Percentiles rank a stretch among this genome's conserved stretches.
Conservation (phyloP, 306 rosid genomes). For the Prunus persica region DNA sequence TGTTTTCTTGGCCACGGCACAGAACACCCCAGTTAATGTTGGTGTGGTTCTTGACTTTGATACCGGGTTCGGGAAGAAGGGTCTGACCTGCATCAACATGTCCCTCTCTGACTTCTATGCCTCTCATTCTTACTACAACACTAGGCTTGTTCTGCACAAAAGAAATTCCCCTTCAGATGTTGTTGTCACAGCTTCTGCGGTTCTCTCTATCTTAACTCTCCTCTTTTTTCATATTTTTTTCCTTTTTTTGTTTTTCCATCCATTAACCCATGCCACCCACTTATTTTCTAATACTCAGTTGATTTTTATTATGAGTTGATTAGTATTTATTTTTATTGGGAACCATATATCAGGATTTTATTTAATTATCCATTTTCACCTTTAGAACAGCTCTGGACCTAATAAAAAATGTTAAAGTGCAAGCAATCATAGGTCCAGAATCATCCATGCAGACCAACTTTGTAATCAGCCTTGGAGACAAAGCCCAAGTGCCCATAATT, state of each 20-base stretch:
- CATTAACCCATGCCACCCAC: background rate
- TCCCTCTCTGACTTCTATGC: constrained; percentile 34
- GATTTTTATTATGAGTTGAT: too few species aligned
- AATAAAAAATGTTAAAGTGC: constrained; percentile 19
- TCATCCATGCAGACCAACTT: constrained; percentile 47
- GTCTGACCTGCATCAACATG: constrained; percentile 34
- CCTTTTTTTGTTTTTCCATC: background rate
- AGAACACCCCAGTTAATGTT: constrained; percentile 20
- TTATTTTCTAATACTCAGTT: background rate
- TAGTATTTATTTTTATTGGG: too few species aligned
- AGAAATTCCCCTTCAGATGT: constrained; percentile 10
- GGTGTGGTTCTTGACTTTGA: constrained; percentile 26
- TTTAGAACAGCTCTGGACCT: constrained; percentile 17
- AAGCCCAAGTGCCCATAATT: constrained; percentile 48
- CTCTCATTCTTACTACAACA: constrained; percentile 5
- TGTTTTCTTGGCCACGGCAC: background rate
- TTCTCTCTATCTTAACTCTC: background rate
- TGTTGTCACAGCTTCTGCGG: constrained; percentile 16
- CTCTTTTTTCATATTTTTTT: background rate
- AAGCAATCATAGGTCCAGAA: constrained; percentile 43
- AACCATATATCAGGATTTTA: background rate
- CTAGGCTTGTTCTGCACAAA: constrained; percentile 23
- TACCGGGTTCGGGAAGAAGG: constrained; percentile 21
- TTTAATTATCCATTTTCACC: background rate
- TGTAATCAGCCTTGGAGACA: constrained; percentile 39